Conservation (phyloP, 208 protist genomes). For the Leishmania amazonensis region DNA sequence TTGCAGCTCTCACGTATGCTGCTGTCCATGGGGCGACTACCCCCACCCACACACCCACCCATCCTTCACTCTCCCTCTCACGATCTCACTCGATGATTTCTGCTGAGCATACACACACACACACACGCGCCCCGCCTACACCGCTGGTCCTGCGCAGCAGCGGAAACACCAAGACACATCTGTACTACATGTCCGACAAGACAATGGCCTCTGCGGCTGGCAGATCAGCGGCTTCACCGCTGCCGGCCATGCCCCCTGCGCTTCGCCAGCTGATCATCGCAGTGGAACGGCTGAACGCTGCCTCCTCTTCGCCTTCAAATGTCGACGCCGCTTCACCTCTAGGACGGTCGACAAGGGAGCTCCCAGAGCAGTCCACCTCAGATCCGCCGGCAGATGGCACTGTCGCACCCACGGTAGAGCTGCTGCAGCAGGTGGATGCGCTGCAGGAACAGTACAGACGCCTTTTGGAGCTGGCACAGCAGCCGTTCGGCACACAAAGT, state of each 20-base stretch:
- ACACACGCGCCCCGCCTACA: background rate
- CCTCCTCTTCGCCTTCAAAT: background rate
- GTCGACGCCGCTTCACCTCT: background rate
- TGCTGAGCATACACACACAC: background rate
- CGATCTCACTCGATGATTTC: background rate
- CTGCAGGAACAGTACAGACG: conserved; percentile 34
- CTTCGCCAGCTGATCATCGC: conserved; percentile 3
- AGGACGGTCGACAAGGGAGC: background rate
- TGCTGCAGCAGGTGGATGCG: conserved; percentile 36
- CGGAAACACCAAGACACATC: background rate
- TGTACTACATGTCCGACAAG: background rate
- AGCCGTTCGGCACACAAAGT: background rate
- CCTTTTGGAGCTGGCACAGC: conserved; percentile 32
- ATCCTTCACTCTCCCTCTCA: background rate
- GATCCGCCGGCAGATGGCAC: background rate
- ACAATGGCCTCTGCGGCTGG: background rate
- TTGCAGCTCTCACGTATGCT: background rate
- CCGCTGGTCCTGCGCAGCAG: background rate
- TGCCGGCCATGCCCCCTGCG: conserved; percentile 5
- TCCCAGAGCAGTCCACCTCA: background rate
- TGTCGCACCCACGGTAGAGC: conserved; percentile 28
- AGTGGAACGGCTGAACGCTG: conserved; percentile 9
- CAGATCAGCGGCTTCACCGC: background rate
- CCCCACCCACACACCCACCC: background rate
- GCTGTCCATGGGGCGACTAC: background rate